phyloP scores from a whole-genome alignment of 257 asterid species.

The Forsythia viridissima region DNA sequence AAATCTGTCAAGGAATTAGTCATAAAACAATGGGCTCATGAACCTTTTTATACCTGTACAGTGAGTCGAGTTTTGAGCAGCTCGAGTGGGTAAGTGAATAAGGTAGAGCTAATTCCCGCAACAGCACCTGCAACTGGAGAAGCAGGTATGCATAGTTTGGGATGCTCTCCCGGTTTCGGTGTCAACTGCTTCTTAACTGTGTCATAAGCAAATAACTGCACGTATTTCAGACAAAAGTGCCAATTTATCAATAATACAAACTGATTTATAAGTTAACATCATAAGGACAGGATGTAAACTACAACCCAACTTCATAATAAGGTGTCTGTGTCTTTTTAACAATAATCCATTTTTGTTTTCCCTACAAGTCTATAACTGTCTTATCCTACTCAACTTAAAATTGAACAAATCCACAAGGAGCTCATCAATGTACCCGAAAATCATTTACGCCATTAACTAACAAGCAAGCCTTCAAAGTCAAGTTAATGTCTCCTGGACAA shows the following conservation, averaged over 20 bases:
- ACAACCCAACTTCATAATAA: background rate
- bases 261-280: background rate
- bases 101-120: constrained; percentile 54
- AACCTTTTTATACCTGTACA: constrained; percentile 39
- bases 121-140: constrained; percentile 49
- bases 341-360: background rate
- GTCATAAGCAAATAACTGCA: constrained; percentile 57
- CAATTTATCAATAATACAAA: background rate
- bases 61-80: constrained; percentile 58
- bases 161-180: constrained; percentile 48
- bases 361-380: background rate
- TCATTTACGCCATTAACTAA: background rate
- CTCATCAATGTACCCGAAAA: background rate
- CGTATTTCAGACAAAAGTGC: background rate
- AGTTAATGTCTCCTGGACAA: background rate
- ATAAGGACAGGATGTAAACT: background rate
- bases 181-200: constrained; percentile 51
- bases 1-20: background rate
- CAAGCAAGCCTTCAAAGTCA: background rate
- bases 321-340: background rate
- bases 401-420: background rate
- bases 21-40: background rate
- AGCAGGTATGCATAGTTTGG: constrained; percentile 39
- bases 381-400: background rate
- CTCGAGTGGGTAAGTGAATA: constrained; percentile 58